These are phyloP conservation scores for Mychonastes homosphaera DNA, from an alignment of 139 green algal species.

Conservation along the genomic window DNA sequence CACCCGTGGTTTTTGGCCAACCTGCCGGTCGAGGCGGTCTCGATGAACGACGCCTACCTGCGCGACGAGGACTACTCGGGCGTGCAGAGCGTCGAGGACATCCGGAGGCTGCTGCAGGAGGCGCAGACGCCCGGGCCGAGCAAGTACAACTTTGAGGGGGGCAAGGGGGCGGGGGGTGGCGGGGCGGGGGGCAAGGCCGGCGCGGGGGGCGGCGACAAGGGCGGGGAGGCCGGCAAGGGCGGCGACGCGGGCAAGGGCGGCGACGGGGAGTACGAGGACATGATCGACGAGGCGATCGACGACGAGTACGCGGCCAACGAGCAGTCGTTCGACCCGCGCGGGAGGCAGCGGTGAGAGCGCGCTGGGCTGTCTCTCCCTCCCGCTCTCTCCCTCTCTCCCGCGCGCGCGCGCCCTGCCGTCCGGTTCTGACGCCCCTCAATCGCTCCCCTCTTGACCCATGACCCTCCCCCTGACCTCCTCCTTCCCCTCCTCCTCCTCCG, in stretches of 20 bases:
- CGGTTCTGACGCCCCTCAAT: no score
- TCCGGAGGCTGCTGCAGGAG: constrained; percentile 19
- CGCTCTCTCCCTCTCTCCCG: no score
- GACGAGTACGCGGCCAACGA: constrained; percentile 22
- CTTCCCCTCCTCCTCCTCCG: no score
- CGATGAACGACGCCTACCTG: constrained; percentile 23
- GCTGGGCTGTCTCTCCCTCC: no score
- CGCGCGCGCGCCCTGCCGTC: no score
- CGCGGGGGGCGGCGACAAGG: background rate
- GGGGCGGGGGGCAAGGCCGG: background rate
- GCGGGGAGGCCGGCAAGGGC: background rate
- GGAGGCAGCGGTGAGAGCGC: no score
- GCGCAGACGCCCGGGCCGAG: constrained; percentile 22
- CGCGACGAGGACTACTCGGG: constrained; percentile 21
- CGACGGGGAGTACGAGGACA: constrained; percentile 18
- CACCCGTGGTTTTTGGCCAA: constrained; percentile 58
- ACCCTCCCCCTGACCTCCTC: no score
- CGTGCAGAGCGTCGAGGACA: constrained; percentile 27
- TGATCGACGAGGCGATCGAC: constrained; percentile 21
- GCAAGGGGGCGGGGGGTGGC: background rate
- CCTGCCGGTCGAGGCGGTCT: constrained; percentile 26
- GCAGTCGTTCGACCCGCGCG: constrained; percentile 17
- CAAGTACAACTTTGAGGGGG: constrained; percentile 23
- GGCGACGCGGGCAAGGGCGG: background rate
- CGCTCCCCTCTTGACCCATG: no score